Conservation (phyloP, 2,329 filamentous ascomycete genomes). For the Meredithiella fracta region DNA sequence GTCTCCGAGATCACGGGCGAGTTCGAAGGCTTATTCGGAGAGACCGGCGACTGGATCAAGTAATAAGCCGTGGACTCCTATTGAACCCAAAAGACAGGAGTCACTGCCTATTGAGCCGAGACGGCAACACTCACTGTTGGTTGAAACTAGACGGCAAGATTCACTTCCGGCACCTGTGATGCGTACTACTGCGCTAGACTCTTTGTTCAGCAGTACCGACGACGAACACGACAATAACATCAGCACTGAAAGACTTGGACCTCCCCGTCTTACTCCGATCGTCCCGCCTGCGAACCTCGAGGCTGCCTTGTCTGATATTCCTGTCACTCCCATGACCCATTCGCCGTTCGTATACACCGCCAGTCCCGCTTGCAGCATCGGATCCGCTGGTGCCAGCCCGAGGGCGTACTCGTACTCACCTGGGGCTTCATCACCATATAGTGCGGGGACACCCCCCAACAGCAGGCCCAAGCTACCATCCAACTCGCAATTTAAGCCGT, state of each 20-base stretch:
- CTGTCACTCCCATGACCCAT: conserved; percentile 1
- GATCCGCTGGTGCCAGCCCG: conserved; percentile 1
- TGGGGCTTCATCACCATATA: not conserved
- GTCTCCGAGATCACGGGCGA: not conserved
- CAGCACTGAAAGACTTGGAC: not conserved
- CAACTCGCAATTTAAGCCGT: conserved; percentile 11
- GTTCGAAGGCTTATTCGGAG: not conserved
- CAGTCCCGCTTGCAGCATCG: conserved; percentile 1
- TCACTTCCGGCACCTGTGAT: not conserved
- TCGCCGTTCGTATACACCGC: conserved; percentile 3
- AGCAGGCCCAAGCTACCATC: not conserved
- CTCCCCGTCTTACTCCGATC: not conserved
- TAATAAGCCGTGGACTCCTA: conserved; percentile 1
- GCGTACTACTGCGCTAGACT: conserved; percentile 4
- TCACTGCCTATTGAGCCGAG: not conserved
- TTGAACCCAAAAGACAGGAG: not conserved
- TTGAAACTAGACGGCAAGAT: not conserved
- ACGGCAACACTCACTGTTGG: not conserved
- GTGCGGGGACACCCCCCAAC: not conserved
- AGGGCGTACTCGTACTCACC: not conserved
- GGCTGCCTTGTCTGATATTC: not conserved
- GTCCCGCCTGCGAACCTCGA: conserved; percentile 5
- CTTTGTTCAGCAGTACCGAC: conserved; percentile 2
- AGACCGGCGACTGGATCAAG: not conserved
- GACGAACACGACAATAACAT: not conserved